These are phyloP conservation scores for Theobroma cacao DNA, from an alignment of 345 rosid genomes.

Conservation along the genomic window DNA sequence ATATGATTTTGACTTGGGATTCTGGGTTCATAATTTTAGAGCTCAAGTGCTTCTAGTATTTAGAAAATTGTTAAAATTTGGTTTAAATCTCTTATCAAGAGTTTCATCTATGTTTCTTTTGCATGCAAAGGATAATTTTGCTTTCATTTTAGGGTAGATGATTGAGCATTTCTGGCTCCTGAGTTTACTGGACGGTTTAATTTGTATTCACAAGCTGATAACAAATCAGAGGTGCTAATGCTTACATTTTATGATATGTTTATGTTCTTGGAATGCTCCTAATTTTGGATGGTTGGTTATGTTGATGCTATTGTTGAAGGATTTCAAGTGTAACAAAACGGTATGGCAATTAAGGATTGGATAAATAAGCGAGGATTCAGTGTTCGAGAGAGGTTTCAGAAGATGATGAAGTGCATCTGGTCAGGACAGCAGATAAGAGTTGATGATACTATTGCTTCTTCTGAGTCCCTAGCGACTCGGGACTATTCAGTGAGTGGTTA, in stretches of 20 bases:
- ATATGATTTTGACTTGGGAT: neutral
- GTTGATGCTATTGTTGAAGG: slow-evolving; percentile 23
- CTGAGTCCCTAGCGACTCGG: slow-evolving; percentile 77
- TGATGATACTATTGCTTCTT: slow-evolving; percentile 51
- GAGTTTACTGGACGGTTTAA: neutral
- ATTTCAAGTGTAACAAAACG: slow-evolving; percentile 32
- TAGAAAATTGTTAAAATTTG: neutral
- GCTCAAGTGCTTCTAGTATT: neutral
- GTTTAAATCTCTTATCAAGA: neutral
- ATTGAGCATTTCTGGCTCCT: neutral
- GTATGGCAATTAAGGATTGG: slow-evolving; percentile 50
- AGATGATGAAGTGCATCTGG: slow-evolving; percentile 76
- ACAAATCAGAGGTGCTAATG: neutral
- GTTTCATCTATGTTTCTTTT: neutral
- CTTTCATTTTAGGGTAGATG: neutral
- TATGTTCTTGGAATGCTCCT: slow-evolving; percentile 17
- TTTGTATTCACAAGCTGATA: slow-evolving; percentile 1
- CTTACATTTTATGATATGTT: neutral
- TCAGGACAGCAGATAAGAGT: slow-evolving; percentile 48
- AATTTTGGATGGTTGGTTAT: slow-evolving; percentile 10
- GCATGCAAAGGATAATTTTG: neutral
- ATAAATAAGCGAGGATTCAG: slow-evolving; percentile 30
- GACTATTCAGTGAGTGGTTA: slow-evolving; percentile 72
- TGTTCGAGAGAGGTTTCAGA: slow-evolving; percentile 35
- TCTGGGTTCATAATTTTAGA: slow-evolving; percentile 1